Evolutionary conservation across 208 protist species (phyloP).

Genomic region (Strigomonas galati): DNA sequence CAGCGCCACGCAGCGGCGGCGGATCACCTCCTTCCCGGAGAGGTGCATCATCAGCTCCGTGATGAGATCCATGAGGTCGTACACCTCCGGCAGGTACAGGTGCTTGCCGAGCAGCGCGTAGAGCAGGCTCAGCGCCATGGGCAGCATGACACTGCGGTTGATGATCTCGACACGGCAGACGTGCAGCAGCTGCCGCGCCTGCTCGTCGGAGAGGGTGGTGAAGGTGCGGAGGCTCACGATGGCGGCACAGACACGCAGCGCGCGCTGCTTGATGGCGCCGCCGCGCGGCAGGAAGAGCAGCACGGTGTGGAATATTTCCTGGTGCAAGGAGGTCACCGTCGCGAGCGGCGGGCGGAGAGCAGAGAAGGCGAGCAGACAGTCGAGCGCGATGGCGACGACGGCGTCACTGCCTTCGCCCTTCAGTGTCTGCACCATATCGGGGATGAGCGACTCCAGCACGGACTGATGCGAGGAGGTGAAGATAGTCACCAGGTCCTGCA

Average conservation of each 20-base stretch:
- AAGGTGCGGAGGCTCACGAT: conserved; percentile 76
- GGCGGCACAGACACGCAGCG: conserved; percentile 78
- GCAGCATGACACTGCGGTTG: conserved; percentile 76
- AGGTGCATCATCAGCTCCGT: conserved; percentile 86
- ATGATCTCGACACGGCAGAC: conserved; percentile 75
- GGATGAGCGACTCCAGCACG: conserved; percentile 73
- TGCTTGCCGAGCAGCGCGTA: conserved; percentile 88
- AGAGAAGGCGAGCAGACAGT: conserved; percentile 80
- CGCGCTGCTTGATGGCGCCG: conserved; percentile 84
- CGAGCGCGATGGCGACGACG: conserved; percentile 81
- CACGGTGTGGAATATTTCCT: conserved; percentile 65
- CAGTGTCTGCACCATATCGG: conserved; percentile 71
- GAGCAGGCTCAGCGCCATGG: conserved; percentile 80
- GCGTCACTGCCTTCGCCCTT: conserved; percentile 88
- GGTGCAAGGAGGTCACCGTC: conserved; percentile 49
- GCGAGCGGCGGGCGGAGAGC: conserved; percentile 74
- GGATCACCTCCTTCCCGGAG: conserved; percentile 55
- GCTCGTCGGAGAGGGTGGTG: conserved; percentile 38
- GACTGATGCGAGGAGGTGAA: conserved; percentile 76
- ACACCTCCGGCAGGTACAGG: conserved; percentile 81
- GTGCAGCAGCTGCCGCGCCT: conserved; percentile 58
- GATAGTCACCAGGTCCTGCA: conserved; percentile 45
- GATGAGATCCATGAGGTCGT: conserved; percentile 84
- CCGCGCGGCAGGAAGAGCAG: conserved; percentile 78
- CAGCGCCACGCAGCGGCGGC: conserved; percentile 67